These are phyloP conservation scores for Recurvomyces mirabilis DNA, from an alignment of 495 filamentous ascomycete genomes.

Conservation along the genomic window DNA sequence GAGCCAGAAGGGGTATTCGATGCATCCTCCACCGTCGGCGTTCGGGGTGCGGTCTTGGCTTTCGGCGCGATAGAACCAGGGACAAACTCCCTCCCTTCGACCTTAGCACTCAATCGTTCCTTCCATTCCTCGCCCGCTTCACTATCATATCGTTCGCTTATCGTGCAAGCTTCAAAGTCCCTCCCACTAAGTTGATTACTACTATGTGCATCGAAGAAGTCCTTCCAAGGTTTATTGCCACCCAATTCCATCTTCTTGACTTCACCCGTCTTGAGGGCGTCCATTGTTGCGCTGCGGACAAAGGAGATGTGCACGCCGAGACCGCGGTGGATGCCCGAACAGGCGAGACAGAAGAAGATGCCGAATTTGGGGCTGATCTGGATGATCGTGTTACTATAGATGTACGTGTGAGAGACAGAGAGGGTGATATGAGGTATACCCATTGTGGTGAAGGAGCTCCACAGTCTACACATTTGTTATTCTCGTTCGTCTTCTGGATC, in stretches of 20 bases:
- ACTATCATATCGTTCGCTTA: slow-evolving; percentile 76
- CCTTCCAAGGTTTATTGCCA: slow-evolving; percentile 74
- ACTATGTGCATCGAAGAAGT: slow-evolving; percentile 66
- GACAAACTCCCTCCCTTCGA: slow-evolving; percentile 74
- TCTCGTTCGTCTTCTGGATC: slow-evolving; percentile 77
- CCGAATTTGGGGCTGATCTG: slow-evolving; percentile 53
- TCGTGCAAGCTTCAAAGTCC: slow-evolving; percentile 59
- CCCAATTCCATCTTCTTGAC: slow-evolving; percentile 78
- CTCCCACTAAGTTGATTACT: slow-evolving; percentile 46
- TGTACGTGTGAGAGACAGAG: not conserved
- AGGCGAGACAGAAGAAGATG: slow-evolving; percentile 94
- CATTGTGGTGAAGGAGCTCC: slow-evolving; percentile 91
- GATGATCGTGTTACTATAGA: not conserved
- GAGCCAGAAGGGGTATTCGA: slow-evolving; percentile 21
- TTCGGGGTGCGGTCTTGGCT: not conserved
- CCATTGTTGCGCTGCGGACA: slow-evolving; percentile 92
- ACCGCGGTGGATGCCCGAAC: slow-evolving; percentile 87
- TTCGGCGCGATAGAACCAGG: slow-evolving; percentile 31
- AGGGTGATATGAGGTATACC: slow-evolving; percentile 30
- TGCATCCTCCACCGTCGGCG: slow-evolving; percentile 25
- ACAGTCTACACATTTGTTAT: slow-evolving; percentile 88
- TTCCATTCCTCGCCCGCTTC: slow-evolving; percentile 92
- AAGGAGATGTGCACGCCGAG: slow-evolving; percentile 98
- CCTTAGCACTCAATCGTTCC: slow-evolving; percentile 73
- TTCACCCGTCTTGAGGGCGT: slow-evolving; percentile 83